phyloP scores from a whole-genome alignment of 257 asterid genomes.

The Phtheirospermum japonicum region DNA sequence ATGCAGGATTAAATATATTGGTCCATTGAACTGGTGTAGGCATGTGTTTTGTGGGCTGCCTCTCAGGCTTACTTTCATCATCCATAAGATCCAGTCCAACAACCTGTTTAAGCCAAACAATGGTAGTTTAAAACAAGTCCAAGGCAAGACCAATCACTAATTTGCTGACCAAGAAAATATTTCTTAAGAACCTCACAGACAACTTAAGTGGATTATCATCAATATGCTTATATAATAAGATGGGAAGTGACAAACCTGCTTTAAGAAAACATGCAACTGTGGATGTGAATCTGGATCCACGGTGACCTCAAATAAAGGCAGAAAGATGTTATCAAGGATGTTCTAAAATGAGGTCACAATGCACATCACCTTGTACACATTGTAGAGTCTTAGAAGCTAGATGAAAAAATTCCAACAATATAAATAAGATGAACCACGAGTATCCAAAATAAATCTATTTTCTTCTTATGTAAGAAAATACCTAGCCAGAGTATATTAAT shows the following conservation, averaged over 20 bases:
- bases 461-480: background rate
- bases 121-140: conserved; percentile 19
- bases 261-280: conserved; percentile 84
- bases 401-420: conserved; percentile 29
- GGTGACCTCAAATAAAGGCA: conserved; percentile 93
- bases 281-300: conserved; percentile 98
- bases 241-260: conserved; percentile 56
- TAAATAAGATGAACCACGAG: conserved; percentile 26
- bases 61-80: conserved; percentile 98
- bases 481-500: too few relatives aligned
- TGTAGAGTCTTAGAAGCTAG: conserved; percentile 97
- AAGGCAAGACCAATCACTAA: conserved; percentile 6
- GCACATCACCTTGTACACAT: conserved; percentile 96
- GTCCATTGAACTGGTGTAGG: conserved; percentile 96
- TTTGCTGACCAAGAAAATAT: background rate
- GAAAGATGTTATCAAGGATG: conserved; percentile 91
- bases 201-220: too few relatives aligned
- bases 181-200: conserved; percentile 3
- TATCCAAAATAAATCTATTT: background rate
- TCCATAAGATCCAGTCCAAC: conserved; percentile 99
- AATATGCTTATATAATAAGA: conserved; percentile 9
- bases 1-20: too few relatives aligned
- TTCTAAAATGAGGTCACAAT: conserved; percentile 96
- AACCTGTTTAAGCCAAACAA: conserved; percentile 49
- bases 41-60: conserved; percentile 99